Evolutionary conservation across 2,329 filamentous ascomycete genomes (phyloP).

Genomic region (Ampelomyces quisqualis): DNA sequence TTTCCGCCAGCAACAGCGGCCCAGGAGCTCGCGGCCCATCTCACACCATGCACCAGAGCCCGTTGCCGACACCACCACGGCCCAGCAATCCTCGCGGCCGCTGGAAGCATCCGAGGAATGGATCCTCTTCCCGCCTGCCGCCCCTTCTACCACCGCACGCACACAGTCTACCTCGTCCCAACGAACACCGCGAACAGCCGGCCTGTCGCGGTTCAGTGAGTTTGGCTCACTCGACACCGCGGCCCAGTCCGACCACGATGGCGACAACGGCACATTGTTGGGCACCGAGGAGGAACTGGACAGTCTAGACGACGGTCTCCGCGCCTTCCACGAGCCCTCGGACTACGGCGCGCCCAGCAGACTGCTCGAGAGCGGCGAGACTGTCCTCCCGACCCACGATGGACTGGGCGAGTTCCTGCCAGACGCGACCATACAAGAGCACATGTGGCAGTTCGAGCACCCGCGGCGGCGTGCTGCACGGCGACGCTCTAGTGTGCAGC

Average conservation of each 20-base stretch:
- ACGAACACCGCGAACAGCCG: constrained; percentile 65
- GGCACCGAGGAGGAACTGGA: constrained; percentile 70
- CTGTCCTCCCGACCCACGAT: constrained; percentile 87
- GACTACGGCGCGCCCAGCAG: constrained; percentile 47
- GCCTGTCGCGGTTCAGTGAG: constrained; percentile 74
- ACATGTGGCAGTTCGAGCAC: constrained; percentile 84
- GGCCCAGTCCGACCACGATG: constrained; percentile 56
- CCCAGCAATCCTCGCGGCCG: constrained; percentile 46
- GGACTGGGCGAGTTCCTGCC: constrained; percentile 81
- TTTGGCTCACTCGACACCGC: constrained; percentile 74
- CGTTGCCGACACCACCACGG: constrained; percentile 23
- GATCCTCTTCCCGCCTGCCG: constrained; percentile 79
- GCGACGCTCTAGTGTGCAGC: constrained; percentile 59
- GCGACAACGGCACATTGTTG: constrained; percentile 45
- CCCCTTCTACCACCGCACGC: constrained; percentile 65
- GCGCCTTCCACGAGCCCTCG: constrained; percentile 74
- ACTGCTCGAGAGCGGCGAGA: constrained; percentile 59
- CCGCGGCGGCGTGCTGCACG: constrained; percentile 57
- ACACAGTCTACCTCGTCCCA: constrained; percentile 66
- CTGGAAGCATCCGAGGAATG: constrained; percentile 84
- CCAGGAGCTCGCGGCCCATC: constrained; percentile 36
- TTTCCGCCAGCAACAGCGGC: constrained; percentile 43
- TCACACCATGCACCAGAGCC: constrained; percentile 37
- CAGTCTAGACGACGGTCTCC: constrained; percentile 86
- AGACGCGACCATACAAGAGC: constrained; percentile 70